Base-by-base conservation (phyloP, 139 green algal genomes). In the Zygnema cylindricum region DNA sequence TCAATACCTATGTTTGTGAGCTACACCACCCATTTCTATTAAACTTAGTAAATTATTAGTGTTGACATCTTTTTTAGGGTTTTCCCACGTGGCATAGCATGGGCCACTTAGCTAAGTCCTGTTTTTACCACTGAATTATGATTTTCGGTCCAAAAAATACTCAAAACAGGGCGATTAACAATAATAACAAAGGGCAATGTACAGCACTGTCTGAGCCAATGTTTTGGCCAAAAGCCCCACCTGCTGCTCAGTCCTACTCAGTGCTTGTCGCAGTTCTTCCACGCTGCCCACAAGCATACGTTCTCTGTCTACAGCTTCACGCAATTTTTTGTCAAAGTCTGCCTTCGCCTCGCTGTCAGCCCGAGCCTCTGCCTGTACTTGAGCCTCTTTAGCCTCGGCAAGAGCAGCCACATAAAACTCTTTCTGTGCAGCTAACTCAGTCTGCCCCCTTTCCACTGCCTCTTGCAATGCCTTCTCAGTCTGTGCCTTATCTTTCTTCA, bases 381-480 rank as follows among this genome's bases (percentile, higher is more conserved):
- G 38, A 36, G 83, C 86, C 43, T 84, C 82, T 39, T 49, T 63
- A 7, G 82, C 83, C n/a, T 85, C 33, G 1, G 82, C 41, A 21
- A 90, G 69, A n/a, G 86, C 86, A n/a, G 42, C 30, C 16, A 41
- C 40, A 79, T 86, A 90, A 79, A 63, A 86, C 30, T 91, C 87
- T 69, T 91, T 94, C 88, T 95, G 91, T 55, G 95, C 92, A 21
- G 92, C 55, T 81, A 94, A 73, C 43, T 96, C 93, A 38, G 94
- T 93, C 78, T 92, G 87, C 0, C 91, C 94, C 2, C 86, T 87
- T 81, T 94, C 87, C 85, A 98, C 94, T 0, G 94, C 94, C 32
- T 93, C 93, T 35, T 88, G 86, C 75, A 96, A 73, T 2, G 95
- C 93, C 3, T 87, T 78, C 55, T 95, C 95, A 41, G 91, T 87